These are phyloP conservation scores for Phytophthora tubulina DNA, from an alignment of 352 stramenopile species.

Conservation along the genomic window DNA sequence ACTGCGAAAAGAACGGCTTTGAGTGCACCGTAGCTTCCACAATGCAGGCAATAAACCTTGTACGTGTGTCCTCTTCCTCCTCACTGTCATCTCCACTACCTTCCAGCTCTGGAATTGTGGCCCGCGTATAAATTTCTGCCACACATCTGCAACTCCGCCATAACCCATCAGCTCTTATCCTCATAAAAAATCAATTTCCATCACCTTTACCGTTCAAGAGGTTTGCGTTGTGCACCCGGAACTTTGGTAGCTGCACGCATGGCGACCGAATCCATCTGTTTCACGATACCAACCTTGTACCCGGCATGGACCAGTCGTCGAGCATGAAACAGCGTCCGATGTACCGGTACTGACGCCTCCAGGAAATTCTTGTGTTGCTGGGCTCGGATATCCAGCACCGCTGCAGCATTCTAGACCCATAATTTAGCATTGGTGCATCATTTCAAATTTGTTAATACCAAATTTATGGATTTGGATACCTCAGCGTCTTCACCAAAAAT, in stretches of 20 bases:
- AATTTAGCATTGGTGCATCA: too few species aligned
- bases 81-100: constrained; percentile 7
- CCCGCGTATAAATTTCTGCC: constrained; percentile 54
- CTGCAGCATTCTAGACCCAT: constrained; percentile 36
- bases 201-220: constrained; percentile 42
- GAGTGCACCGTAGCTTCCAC: constrained; percentile 50
- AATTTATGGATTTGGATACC: constrained; percentile 9
- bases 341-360: constrained; percentile 61
- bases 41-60: constrained; percentile 51
- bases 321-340: constrained; percentile 51
- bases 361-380: constrained; percentile 51
- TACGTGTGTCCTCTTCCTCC: constrained; percentile 1
- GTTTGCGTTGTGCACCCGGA: constrained; percentile 29
- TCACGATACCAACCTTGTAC: constrained; percentile 74
- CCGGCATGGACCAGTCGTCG: constrained; percentile 55
- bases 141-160: constrained; percentile 40
- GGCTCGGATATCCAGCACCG: constrained; percentile 51
- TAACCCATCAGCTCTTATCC: constrained; percentile 23
- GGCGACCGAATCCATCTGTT: constrained; percentile 62
- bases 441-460: neutral
- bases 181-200: neutral
- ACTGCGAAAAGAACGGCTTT: constrained; percentile 47
- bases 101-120: constrained; percentile 50
- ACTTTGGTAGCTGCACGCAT: constrained; percentile 22
- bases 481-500: constrained; percentile 82